These are phyloP conservation scores for Paramecium primaurelia DNA, from an alignment of 73 alveolate genomes.

Conservation along the genomic window DNA sequence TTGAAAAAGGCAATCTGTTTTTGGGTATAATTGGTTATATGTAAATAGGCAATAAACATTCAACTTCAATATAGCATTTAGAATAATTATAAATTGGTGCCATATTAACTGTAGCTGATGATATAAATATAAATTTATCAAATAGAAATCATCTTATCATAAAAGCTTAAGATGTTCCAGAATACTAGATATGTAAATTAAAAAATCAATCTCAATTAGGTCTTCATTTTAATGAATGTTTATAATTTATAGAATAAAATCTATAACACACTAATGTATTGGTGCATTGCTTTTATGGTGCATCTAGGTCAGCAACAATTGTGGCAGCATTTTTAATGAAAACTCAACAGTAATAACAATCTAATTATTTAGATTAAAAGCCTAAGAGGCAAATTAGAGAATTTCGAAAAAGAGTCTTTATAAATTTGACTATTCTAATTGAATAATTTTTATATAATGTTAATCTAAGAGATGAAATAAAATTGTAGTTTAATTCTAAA, in stretches of 20 bases:
- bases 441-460: not conserved
- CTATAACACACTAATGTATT: slow-evolving; percentile 4
- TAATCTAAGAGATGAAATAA: not conserved
- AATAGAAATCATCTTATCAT: not conserved
- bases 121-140: not conserved
- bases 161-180: not conserved
- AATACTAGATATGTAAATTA: not conserved
- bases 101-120: not conserved
- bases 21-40: not conserved
- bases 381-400: not conserved
- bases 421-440: not conserved
- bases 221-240: not conserved
- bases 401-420: not conserved
- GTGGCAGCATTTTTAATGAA: slow-evolving; percentile 34
- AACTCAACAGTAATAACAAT: not conserved
- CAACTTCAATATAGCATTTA: not conserved
- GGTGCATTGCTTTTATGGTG: slow-evolving; percentile 34
- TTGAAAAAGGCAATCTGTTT: not conserved
- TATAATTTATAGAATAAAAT: not conserved
- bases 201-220: not conserved
- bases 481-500: not conserved
- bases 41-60: not conserved
- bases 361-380: not conserved
- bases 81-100: not conserved
- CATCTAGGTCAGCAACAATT: slow-evolving; percentile 49